These are phyloP conservation scores for Dothideomycetes sp. DNA, from an alignment of 2,329 filamentous ascomycete genomes.

Conservation along the genomic window DNA sequence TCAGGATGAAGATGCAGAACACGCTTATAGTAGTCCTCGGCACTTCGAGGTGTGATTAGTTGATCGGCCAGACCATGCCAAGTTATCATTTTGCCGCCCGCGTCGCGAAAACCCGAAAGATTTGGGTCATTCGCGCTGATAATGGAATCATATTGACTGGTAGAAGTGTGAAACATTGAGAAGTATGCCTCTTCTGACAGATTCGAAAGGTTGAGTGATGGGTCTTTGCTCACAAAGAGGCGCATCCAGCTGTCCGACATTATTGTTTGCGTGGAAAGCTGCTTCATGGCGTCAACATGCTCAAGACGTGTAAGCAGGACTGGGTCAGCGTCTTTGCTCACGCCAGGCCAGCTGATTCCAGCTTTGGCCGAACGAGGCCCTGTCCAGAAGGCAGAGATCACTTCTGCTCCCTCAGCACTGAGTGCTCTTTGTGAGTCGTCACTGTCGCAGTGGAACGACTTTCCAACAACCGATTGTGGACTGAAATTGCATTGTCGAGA, in stretches of 20 bases:
- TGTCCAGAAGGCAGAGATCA: constrained; percentile 21
- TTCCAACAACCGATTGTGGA: constrained; percentile 18
- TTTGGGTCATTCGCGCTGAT: constrained; percentile 28
- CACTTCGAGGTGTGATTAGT: constrained; percentile 26
- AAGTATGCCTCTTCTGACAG: constrained; percentile 20
- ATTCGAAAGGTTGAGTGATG: constrained; percentile 18
- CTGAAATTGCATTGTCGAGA: constrained; percentile 20
- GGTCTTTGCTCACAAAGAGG: constrained; percentile 22
- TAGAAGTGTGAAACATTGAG: constrained; percentile 15
- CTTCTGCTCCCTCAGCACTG: constrained; percentile 18
- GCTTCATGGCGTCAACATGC: constrained; percentile 13
- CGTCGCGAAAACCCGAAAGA: constrained; percentile 23
- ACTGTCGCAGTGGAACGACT: constrained; percentile 16
- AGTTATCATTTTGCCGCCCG: constrained; percentile 31
- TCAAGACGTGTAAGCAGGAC: constrained; percentile 18
- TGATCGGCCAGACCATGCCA: constrained; percentile 32
- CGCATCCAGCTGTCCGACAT: constrained; percentile 24
- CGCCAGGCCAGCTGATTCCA: constrained; percentile 23
- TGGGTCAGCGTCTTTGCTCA: constrained; percentile 15
- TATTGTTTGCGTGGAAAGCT: constrained; percentile 17
- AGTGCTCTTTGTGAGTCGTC: constrained; percentile 12
- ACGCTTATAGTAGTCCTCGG: constrained; percentile 25
- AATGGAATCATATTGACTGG: constrained; percentile 21
- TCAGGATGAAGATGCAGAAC: constrained; percentile 18
- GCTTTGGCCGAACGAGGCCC: constrained; percentile 16